A percentile compares a stretch with the other conserved stretches of the same genome.
Evolutionary conservation across 1,284 basidiomycete species (phyloP).

Genomic region (Cryptococcus deneoformans): DNA sequence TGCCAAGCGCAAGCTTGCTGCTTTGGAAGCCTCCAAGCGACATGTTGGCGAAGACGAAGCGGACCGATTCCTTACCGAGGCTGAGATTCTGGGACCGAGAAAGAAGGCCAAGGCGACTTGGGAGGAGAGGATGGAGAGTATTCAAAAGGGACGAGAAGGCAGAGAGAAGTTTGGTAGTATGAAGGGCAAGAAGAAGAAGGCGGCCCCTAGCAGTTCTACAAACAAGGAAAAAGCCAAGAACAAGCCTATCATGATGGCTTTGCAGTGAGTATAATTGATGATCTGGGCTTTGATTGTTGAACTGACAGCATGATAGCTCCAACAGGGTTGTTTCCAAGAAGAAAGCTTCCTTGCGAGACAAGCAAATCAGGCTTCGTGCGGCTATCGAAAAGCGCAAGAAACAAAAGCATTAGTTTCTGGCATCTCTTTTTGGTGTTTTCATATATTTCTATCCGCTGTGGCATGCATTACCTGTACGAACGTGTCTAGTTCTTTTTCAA

Average conservation of each 20-base stretch:
- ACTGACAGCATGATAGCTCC: constrained; percentile 29
- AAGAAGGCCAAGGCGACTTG: constrained; percentile 95
- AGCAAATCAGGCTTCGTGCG: constrained; percentile 58
- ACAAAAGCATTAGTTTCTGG: constrained; percentile 33
- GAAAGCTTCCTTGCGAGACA: constrained; percentile 80
- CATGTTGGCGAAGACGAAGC: constrained; percentile 53
- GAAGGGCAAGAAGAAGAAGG: constrained; percentile 87
- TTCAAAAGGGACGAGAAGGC: constrained; percentile 90
- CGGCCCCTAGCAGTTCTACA: constrained; percentile 71
- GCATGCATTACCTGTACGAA: background rate
- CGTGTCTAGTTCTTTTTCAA: background rate
- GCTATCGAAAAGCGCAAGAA: constrained; percentile 50
- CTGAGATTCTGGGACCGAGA: constrained; percentile 87
- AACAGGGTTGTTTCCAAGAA: constrained; percentile 65
- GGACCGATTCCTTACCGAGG: constrained; percentile 77
- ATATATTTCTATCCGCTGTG: background rate
- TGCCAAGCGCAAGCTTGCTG: constrained; percentile 82
- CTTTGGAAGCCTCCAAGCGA: constrained; percentile 68
- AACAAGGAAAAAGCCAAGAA: constrained; percentile 86
- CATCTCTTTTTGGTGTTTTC: background rate
- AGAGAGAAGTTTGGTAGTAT: constrained; percentile 89
- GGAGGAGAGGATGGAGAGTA: constrained; percentile 88
- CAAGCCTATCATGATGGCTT: constrained; percentile 91
- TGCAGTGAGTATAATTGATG: constrained; percentile 55
- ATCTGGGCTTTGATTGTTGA: background rate